Evolutionary conservation across 768 basidiomycete species (phyloP).

Genomic region (Boletus sp.): DNA sequence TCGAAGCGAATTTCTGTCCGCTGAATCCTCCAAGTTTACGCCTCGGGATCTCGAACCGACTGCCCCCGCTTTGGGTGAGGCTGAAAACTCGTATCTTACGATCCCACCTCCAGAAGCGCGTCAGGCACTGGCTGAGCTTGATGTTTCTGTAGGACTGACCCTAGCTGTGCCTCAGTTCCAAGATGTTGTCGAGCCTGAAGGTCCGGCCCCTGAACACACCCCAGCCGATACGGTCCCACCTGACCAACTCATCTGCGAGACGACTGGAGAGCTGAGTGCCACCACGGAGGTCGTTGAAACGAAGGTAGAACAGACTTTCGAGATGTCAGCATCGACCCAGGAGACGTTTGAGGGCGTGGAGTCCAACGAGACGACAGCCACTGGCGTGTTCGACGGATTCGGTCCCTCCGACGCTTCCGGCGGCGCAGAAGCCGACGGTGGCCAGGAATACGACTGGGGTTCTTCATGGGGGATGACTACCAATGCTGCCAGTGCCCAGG

Average conservation of each 20-base stretch:
- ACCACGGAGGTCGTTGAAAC: constrained; percentile 3
- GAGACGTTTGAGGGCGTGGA: constrained; percentile 4
- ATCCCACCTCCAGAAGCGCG: not conserved
- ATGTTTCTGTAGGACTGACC: constrained; percentile 1
- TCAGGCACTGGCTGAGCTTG: not conserved
- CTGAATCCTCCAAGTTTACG: not conserved
- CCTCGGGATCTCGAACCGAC: constrained; percentile 7
- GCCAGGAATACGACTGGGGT: not conserved
- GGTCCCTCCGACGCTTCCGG: not conserved
- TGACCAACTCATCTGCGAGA: constrained; percentile 15
- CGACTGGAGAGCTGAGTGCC: not conserved
- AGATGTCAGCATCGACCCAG: constrained; percentile 7
- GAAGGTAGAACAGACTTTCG: constrained; percentile 1
- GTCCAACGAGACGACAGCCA: not conserved
- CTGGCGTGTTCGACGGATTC: not conserved
- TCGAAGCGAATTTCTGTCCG: constrained; percentile 8
- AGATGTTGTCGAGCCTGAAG: not conserved
- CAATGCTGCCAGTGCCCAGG: not conserved
- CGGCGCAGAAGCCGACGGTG: not conserved
- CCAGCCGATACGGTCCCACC: constrained; percentile 28
- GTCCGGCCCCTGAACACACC: constrained; percentile 16
- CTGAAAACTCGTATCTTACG: not conserved
- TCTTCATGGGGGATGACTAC: not conserved
- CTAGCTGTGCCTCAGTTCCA: constrained; percentile 13
- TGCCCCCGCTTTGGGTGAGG: constrained; percentile 15